phyloP scores from a whole-genome alignment of 2,329 filamentous ascomycete species.

The Cercospora berteroae region DNA sequence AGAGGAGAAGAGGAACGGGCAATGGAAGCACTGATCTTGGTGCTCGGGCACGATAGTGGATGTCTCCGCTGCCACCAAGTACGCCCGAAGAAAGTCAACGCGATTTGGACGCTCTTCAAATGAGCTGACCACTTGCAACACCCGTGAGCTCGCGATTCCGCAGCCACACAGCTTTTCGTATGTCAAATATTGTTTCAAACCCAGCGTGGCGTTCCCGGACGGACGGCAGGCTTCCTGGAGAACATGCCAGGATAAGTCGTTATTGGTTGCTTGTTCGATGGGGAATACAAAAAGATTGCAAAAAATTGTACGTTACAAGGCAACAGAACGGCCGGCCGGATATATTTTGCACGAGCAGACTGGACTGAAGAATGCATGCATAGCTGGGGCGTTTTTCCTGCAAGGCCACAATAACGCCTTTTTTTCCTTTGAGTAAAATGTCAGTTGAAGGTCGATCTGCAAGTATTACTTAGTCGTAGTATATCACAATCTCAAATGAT shows the following conservation, averaged over 20 bases:
- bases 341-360: neutral
- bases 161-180: neutral
- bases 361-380: neutral
- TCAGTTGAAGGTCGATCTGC: neutral
- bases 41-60: slow-evolving; percentile 8
- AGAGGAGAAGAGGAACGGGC: slow-evolving; percentile 11
- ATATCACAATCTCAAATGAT: neutral
- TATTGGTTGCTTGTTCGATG: neutral
- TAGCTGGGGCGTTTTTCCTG: neutral
- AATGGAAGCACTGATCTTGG: slow-evolving; percentile 13
- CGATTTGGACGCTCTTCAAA: neutral
- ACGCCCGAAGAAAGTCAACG: slow-evolving; percentile 6
- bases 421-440: neutral
- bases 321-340: slow-evolving; percentile 6
- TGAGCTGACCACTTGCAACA: neutral
- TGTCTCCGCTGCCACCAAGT: slow-evolving; percentile 5
- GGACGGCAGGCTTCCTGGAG: neutral
- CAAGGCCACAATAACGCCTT: neutral
- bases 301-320: neutral
- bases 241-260: neutral
- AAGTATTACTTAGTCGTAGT: slow-evolving; percentile 2
- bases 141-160: neutral
- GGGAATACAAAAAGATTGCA: neutral
- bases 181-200: neutral
- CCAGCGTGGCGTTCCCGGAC: neutral